Evolutionary conservation across 2,329 filamentous ascomycete genomes (phyloP), one percentile per base, ranked within the genome.

Genomic region (Botrytis tulipae): DNA sequence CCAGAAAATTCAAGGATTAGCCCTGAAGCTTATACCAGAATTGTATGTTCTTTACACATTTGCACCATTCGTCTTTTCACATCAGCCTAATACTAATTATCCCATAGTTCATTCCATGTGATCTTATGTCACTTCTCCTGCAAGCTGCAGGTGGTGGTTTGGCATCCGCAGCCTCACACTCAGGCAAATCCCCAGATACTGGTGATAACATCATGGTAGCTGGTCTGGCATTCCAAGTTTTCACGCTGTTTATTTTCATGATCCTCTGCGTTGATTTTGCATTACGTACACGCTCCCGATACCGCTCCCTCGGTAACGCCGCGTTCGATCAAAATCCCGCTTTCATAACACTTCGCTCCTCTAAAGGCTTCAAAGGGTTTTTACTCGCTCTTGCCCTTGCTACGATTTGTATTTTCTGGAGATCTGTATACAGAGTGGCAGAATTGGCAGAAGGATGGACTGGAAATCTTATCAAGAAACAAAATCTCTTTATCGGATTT

Each of bases 121-220:
- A 92, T 80, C 77, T 91, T 48, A 73, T 90, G 73, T 89, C 88
- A 3, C 84, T 92, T 2, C 76, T 89, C 54, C 84, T 92, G 0
- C 90, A 92, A 79, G 87, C 86, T 7, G 82, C 84, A 0, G 90
- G 90, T 61, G 90, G 89, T n/a, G 88, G 83, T 42, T 79, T 90
- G 71, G 87, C 89, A 1, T 87, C 88, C 0, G 84, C 85, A 0
- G 86, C 86, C 1, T 80, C 80, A 12, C 82, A 83, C 67, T 79
- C 83, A 70, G 76, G 82, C 62, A 72, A 82, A 9, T 79, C 79
- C 25, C 76, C 82, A 22, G 75, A 82, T 1, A 76, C 78, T 0
- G 90, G 89, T n/a, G 85, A 87, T 75, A 83, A 91, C 78, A 86
- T 91, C 81, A 90, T 90, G 86, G 84, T 92, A n/a, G 88, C 88